Evolutionary conservation across 1,284 basidiomycete species (phyloP).

Genomic region (Macrocystidia cucumis): DNA sequence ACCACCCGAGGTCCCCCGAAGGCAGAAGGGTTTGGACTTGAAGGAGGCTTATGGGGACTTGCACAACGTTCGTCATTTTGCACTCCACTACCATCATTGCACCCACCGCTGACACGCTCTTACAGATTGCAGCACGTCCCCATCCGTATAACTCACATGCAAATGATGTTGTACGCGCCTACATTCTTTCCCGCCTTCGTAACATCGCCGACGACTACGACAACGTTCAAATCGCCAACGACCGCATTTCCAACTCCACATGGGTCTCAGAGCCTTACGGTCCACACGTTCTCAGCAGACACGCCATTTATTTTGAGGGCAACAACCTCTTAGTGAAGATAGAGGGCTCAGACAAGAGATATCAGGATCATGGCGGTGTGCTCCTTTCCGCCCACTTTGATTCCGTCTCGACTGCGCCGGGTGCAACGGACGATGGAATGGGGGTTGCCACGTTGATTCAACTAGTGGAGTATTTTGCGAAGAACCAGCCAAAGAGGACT

Average conservation of each 20-base stretch:
- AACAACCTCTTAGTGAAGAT: slow-evolving; percentile 67
- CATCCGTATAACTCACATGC: slow-evolving; percentile 73
- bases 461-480: slow-evolving; percentile 51
- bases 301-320: slow-evolving; percentile 59
- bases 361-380: slow-evolving; percentile 34
- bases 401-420: slow-evolving; percentile 68
- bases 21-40: slow-evolving; percentile 45
- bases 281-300: slow-evolving; percentile 36
- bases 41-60: slow-evolving; percentile 54
- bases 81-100: neutral
- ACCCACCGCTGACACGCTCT: neutral
- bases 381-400: slow-evolving; percentile 79
- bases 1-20: slow-evolving; percentile 37
- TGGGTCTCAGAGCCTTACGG: neutral
- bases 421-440: slow-evolving; percentile 75
- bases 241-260: slow-evolving; percentile 30
- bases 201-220: slow-evolving; percentile 32
- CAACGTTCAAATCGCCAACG: slow-evolving; percentile 45
- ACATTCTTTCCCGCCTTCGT: slow-evolving; percentile 47
- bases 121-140: slow-evolving; percentile 56
- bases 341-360: slow-evolving; percentile 40
- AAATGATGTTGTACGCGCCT: slow-evolving; percentile 57
- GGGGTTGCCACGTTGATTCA: slow-evolving; percentile 61
- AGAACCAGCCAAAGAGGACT: slow-evolving; percentile 45
- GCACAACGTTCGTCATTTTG: slow-evolving; percentile 35